Conservation (phyloP, 1,139 yeast species). For the Scheffersomyces parashehatae region DNA sequence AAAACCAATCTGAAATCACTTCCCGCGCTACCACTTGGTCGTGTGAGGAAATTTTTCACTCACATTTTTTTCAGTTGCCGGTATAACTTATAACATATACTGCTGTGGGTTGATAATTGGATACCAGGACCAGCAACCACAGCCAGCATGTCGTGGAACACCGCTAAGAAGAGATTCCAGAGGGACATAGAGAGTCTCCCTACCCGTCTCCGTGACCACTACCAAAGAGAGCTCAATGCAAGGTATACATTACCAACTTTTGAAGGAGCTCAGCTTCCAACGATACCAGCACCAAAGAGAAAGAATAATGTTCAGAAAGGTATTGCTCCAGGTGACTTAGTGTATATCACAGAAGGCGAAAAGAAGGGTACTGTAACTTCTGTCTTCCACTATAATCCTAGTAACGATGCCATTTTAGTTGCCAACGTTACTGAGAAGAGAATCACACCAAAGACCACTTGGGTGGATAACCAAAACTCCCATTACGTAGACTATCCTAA, state of each 20-base stretch:
- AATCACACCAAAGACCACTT: slow-evolving; percentile 61
- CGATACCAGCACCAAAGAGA: slow-evolving; percentile 23
- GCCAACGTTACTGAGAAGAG: slow-evolving; percentile 38
- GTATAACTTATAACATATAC: too few species aligned
- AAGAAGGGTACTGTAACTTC: slow-evolving; percentile 73
- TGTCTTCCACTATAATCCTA: slow-evolving; percentile 29
- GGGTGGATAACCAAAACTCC: slow-evolving; percentile 73
- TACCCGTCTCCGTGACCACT: slow-evolving; percentile 28
- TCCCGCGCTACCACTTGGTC: too few species aligned
- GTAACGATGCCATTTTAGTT: slow-evolving; percentile 34
- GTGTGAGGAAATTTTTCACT: too few species aligned
- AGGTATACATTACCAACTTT: slow-evolving; percentile 37
- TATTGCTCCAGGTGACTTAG: slow-evolving; percentile 43
- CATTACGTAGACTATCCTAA: slow-evolving; percentile 70
- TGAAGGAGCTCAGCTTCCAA: slow-evolving; percentile 18
- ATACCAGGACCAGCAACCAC: too few species aligned
- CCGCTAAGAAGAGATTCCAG: slow-evolving; percentile 38
- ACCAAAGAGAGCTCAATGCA: slow-evolving; percentile 24
- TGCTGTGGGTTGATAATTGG: too few species aligned
- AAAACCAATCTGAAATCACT: too few species aligned
- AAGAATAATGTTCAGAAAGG: slow-evolving; percentile 36
- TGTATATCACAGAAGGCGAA: slow-evolving; percentile 62
- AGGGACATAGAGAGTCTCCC: slow-evolving; percentile 38
- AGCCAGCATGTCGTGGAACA: slow-evolving; percentile 38
- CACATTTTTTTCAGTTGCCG: too few species aligned